A percentile compares a stretch with the other conserved stretches of the same genome.
Evolutionary conservation across 768 basidiomycete genomes (phyloP).

Genomic region (Inosperma sp.): DNA sequence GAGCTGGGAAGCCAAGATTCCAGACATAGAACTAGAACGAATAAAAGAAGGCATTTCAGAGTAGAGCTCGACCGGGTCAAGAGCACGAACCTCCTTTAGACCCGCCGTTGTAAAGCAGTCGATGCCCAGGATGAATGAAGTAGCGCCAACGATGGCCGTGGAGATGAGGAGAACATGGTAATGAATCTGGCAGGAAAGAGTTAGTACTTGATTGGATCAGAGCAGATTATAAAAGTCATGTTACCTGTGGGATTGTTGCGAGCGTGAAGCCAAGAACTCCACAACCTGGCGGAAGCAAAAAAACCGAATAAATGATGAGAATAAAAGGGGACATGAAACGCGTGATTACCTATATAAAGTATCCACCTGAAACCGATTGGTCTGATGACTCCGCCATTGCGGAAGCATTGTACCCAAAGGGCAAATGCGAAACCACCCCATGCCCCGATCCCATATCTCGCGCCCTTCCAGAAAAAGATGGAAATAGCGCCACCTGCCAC

Average conservation of each 20-base stretch:
- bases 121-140: slow-evolving; percentile 86
- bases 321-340: slow-evolving; percentile 14
- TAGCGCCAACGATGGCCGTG: slow-evolving; percentile 87
- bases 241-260: slow-evolving; percentile 74
- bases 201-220: slow-evolving; percentile 15
- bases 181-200: slow-evolving; percentile 49
- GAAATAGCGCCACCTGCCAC: slow-evolving; percentile 78
- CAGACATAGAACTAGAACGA: slow-evolving; percentile 80
- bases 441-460: slow-evolving; percentile 77
- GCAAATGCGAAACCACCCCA: slow-evolving; percentile 87
- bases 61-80: slow-evolving; percentile 2
- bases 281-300: slow-evolving; percentile 44
- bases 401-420: slow-evolving; percentile 84
- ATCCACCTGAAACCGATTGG: slow-evolving; percentile 84
- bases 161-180: slow-evolving; percentile 82
- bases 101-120: slow-evolving; percentile 92
- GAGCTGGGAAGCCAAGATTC: slow-evolving; percentile 79
- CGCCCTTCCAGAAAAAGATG: slow-evolving; percentile 90
- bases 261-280: slow-evolving; percentile 75
- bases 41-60: not conserved
- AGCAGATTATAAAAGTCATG: slow-evolving; percentile 15
- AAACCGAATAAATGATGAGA: slow-evolving; percentile 15
- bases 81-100: slow-evolving; percentile 73
- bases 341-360: slow-evolving; percentile 68
- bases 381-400: slow-evolving; percentile 73